These are phyloP conservation scores for Capillidium heterosporum DNA, from an alignment of 371 early-diverging fungal species.

Conservation along the genomic window DNA sequence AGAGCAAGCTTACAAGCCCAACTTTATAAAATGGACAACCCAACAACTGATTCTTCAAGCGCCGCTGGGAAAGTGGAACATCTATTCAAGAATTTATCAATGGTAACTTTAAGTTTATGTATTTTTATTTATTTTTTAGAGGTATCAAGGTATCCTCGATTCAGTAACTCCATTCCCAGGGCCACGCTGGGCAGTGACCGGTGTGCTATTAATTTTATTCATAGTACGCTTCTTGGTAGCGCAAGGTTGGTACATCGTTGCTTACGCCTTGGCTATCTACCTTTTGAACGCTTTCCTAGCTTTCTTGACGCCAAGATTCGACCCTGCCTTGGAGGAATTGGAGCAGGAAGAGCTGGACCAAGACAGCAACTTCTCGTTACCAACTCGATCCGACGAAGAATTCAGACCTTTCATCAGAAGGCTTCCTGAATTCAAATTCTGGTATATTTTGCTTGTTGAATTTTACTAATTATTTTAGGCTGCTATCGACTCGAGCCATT, in stretches of 20 bases:
- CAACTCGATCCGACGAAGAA: conserved; percentile 83
- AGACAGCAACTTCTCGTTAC: conserved; percentile 53
- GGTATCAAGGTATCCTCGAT: conserved; percentile 59
- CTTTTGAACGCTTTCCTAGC: conserved; percentile 84
- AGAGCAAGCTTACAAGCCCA: too few species aligned
- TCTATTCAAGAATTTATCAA: not conserved
- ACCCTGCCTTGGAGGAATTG: conserved; percentile 67
- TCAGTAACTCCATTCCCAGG: conserved; percentile 47
- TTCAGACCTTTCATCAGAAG: conserved; percentile 96
- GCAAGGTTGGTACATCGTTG: conserved; percentile 91
- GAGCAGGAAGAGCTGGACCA: conserved; percentile 51
- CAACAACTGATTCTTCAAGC: not conserved
- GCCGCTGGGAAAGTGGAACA: not conserved
- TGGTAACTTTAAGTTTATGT: not conserved
- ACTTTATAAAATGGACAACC: not conserved
- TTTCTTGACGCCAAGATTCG: conserved; percentile 90
- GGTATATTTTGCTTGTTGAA: conserved; percentile 33
- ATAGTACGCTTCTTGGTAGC: conserved; percentile 58
- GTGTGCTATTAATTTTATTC: conserved; percentile 41
- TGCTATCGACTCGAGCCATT: conserved; percentile 60
- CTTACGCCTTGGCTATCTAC: conserved; percentile 79
- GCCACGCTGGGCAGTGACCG: conserved; percentile 60
- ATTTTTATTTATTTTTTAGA: conserved; percentile 10
- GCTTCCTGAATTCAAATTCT: conserved; percentile 99
- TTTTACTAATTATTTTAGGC: conserved; percentile 23